Conservation (phyloP, 495 filamentous ascomycete genomes). For the Xylaria grammica region DNA sequence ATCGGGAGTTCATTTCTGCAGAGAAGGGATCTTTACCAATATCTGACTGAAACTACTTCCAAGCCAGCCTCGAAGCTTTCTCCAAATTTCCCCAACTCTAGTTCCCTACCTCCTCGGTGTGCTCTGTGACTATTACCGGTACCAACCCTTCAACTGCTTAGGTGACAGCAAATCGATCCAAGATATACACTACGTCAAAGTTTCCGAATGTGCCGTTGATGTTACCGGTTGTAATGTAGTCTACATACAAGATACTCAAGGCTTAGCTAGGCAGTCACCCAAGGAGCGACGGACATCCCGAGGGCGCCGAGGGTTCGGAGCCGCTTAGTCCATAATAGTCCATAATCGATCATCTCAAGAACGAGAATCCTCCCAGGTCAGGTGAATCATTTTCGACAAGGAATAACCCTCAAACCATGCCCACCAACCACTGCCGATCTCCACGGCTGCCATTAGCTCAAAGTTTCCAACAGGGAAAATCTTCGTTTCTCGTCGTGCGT, state of each 20-base stretch:
- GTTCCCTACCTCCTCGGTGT: background rate
- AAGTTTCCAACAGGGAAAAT: background rate
- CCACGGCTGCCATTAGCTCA: conserved; percentile 10
- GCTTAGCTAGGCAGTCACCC: too few relatives aligned
- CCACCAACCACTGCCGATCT: conserved; percentile 4
- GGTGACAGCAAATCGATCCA: too few relatives aligned
- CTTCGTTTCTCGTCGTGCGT: background rate
- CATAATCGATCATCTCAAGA: background rate
- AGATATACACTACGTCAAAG: too few relatives aligned
- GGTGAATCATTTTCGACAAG: conserved; percentile 20
- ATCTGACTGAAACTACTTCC: conserved; percentile 16
- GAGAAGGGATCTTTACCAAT: background rate
- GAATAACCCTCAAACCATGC: conserved; percentile 11
- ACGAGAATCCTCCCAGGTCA: conserved; percentile 1
- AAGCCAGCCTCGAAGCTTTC: conserved; percentile 9
- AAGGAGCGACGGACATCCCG: too few relatives aligned
- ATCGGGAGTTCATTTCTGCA: background rate
- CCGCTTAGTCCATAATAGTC: background rate
- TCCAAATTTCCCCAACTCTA: conserved; percentile 25
- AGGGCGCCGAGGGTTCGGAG: too few relatives aligned
- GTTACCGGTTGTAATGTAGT: too few relatives aligned
- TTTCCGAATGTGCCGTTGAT: too few relatives aligned
- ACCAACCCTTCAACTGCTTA: background rate
- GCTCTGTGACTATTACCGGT: background rate
- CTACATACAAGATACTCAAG: too few relatives aligned